phyloP scores from a whole-genome alignment of 225 moss, liverwort and hornwort species.

The Marchantia polymorpha region DNA sequence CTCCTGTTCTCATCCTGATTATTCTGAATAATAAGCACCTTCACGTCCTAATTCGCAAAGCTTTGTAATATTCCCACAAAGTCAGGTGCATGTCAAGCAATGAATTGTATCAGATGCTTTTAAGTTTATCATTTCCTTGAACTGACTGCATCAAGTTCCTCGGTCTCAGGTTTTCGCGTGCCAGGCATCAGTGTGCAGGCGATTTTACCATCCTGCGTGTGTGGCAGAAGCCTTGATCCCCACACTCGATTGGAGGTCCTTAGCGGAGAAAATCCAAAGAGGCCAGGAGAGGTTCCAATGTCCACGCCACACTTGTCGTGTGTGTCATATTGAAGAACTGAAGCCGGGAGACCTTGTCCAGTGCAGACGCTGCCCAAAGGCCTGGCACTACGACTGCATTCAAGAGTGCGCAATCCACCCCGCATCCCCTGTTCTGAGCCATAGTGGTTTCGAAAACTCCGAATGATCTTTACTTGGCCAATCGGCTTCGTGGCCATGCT shows the following conservation, averaged over 20 bases:
- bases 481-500: too few species aligned
- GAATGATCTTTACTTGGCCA: too few species aligned
- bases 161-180: slow-evolving; percentile 28
- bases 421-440: background rate
- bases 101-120: too few species aligned
- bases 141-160: background rate
- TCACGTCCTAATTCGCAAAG: too few species aligned
- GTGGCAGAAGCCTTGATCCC: slow-evolving; percentile 6
- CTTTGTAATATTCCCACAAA: background rate
- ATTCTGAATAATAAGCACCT: too few species aligned
- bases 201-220: slow-evolving; percentile 30
- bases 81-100: too few species aligned
- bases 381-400: slow-evolving; percentile 33
- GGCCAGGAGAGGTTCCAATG: slow-evolving; percentile 19
- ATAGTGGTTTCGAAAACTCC: background rate
- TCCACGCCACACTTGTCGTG: slow-evolving; percentile 33
- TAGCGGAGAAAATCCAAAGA: slow-evolving; percentile 25
- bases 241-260: background rate
- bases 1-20: background rate
- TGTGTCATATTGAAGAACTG: slow-evolving; percentile 21
- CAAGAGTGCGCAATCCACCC: slow-evolving; percentile 14
- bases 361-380: slow-evolving; percentile 42
- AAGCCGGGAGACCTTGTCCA: slow-evolving; percentile 35
- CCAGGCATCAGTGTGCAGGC: slow-evolving; percentile 22
- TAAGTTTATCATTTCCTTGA: too few species aligned